Conservation (phyloP, 306 rosid species). For the Dryas drummondii region DNA sequence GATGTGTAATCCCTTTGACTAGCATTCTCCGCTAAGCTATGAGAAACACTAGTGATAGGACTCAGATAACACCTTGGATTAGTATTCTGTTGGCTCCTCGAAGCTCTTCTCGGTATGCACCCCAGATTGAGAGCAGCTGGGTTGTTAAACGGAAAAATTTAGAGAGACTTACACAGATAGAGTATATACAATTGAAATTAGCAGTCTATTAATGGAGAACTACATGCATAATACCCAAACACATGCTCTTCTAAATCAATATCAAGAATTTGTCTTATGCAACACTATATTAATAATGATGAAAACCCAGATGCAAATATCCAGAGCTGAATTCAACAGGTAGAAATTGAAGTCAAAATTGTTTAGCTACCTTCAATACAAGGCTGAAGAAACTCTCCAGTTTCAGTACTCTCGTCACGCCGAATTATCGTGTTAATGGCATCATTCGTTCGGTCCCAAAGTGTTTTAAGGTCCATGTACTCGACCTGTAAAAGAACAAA, state of each 20-base stretch:
- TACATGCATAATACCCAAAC: background rate
- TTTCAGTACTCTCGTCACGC: conserved; percentile 53
- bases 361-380: conserved; percentile 75
- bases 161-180: conserved; percentile 8
- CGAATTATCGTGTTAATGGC: conserved; percentile 70
- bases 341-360: background rate
- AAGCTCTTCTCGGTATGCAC: conserved; percentile 53
- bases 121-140: conserved; percentile 81
- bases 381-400: conserved; percentile 68
- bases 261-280: background rate
- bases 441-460: conserved; percentile 60
- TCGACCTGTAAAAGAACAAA: conserved; percentile 51
- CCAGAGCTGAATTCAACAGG: background rate
- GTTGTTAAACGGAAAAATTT: conserved; percentile 7
- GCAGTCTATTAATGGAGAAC: background rate
- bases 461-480: conserved; percentile 62
- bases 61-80: conserved; percentile 57
- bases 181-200: background rate
- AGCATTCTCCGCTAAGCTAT: conserved; percentile 20
- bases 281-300: background rate
- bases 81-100: conserved; percentile 64
- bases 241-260: background rate
- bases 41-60: conserved; percentile 21
- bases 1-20: conserved; percentile 16
- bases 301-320: conserved; percentile 16